Percentiles rank a stretch among this genome's conserved stretches.
phyloP scores from a whole-genome alignment of 768 basidiomycete species.

The Termitomyces sp. region DNA sequence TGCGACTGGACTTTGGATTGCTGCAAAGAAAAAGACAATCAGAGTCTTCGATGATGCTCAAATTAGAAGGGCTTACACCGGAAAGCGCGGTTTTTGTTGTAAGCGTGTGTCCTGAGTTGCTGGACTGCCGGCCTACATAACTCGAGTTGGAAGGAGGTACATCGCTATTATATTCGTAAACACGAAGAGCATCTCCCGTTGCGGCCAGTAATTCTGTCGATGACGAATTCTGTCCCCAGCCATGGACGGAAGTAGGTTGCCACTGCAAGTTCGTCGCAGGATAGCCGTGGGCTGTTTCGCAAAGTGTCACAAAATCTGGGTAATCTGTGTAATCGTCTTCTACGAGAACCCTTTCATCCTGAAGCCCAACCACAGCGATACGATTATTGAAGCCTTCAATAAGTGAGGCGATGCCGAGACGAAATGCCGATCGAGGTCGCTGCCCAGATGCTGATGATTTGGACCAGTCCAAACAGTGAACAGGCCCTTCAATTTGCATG shows the following conservation, averaged over 20 bases:
- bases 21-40: slow-evolving; percentile 28
- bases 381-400: slow-evolving; percentile 81
- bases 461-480: slow-evolving; percentile 87
- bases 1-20: slow-evolving; percentile 91
- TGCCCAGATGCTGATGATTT: slow-evolving; percentile 75
- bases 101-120: slow-evolving; percentile 57
- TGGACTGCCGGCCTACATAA: slow-evolving; percentile 69
- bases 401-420: slow-evolving; percentile 83
- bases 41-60: slow-evolving; percentile 8
- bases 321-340: slow-evolving; percentile 83
- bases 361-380: slow-evolving; percentile 74
- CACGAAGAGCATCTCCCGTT: slow-evolving; percentile 87
- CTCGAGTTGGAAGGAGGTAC: slow-evolving; percentile 50
- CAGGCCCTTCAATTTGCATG: slow-evolving; percentile 58
- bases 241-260: slow-evolving; percentile 74
- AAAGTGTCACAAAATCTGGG: slow-evolving; percentile 83
- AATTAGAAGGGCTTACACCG: slow-evolving; percentile 53
- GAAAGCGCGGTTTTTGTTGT: slow-evolving; percentile 75
- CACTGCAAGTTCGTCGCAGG: slow-evolving; percentile 92
- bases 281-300: slow-evolving; percentile 83
- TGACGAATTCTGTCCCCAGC: slow-evolving; percentile 67
- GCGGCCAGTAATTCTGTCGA: slow-evolving; percentile 85
- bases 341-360: slow-evolving; percentile 84
- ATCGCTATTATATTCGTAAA: slow-evolving; percentile 87
- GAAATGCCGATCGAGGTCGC: slow-evolving; percentile 75